Base-by-base conservation (phyloP, 2,329 filamentous ascomycete species). In the Penicillium hordei region DNA sequence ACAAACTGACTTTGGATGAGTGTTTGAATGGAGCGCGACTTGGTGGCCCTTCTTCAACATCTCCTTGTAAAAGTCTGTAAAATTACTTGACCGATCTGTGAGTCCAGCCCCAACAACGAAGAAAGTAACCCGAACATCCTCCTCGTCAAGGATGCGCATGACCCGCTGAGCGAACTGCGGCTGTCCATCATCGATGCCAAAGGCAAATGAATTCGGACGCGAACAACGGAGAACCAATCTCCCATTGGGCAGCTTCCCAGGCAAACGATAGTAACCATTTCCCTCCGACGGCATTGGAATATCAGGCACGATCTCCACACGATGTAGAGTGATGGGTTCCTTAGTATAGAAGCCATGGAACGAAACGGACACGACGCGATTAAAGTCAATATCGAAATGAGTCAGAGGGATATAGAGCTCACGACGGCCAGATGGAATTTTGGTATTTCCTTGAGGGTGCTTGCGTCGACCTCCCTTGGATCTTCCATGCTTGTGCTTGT, bases 161-260 rank as follows among this genome's bases (percentile, higher is more conserved):
- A 89, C 84, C 60, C 83, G 73, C 72, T 85, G 80, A 1, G 86
- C 86, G 56, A 82, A 79, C 34, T 75, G 67, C 46, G 87, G 87
- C 50, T 82, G 78, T 23, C 87, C 87, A 70, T 90, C 87, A 68
- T 89, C 87, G 61, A 90, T 89, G 49, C 86, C 87, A 70, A 90
- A 89, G 1, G 87, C 87, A 69, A 90, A 89, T 0, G 83, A 86
- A 74, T 89, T 88, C 46, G 86, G 86, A 19, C 86, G 81, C 63
- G 82, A 86, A 78, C 87, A 89, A 7, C 82, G 78, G 65, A 89
- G 84, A 45, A 86, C 76, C 34, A 89, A 76, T 21, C 79, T 80
- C 7, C 86, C 86, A 1, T 81, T 86, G 0, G 85, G 81, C 31
- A 87, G 74, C 73, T 89, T 89, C 56, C 75, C 72, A 1, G 86